phyloP scores from a whole-genome alignment of 352 stramenopile species.

The Discostella stelligera region DNA sequence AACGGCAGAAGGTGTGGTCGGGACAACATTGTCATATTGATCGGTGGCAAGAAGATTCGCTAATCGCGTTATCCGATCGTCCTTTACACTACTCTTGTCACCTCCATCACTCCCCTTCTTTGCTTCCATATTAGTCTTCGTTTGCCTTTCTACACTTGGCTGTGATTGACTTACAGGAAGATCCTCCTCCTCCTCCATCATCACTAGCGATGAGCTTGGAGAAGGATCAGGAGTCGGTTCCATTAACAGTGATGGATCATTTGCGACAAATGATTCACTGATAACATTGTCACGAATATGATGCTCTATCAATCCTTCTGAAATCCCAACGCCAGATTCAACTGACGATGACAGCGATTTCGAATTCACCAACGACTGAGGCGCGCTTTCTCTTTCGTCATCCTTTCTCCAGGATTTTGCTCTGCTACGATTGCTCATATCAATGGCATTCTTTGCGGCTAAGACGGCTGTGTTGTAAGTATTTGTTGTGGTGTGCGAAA shows the following conservation, averaged over 20 bases:
- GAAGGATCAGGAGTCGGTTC: slow-evolving; percentile 17
- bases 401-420: not conserved
- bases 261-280: slow-evolving; percentile 6
- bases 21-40: not conserved
- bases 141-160: not conserved
- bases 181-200: slow-evolving; percentile 2
- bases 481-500: not conserved
- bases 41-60: not conserved
- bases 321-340: not conserved
- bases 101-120: slow-evolving; percentile 20
- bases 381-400: not conserved
- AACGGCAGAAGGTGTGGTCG: not conserved
- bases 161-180: not conserved
- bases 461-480: slow-evolving; percentile 54
- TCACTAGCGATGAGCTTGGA: slow-evolving; percentile 21
- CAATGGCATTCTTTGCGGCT: slow-evolving; percentile 54
- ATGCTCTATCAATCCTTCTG: not conserved
- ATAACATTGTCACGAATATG: not conserved
- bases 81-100: not conserved
- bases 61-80: not conserved
- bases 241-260: slow-evolving; percentile 26
- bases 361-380: not conserved
- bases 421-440: slow-evolving; percentile 45
- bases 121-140: not conserved
- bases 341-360: not conserved